Evolutionary conservation across 805 yeast species (phyloP), one percentile per base, ranked within the genome.

Genomic region (Candida pseudofarinosa): DNA sequence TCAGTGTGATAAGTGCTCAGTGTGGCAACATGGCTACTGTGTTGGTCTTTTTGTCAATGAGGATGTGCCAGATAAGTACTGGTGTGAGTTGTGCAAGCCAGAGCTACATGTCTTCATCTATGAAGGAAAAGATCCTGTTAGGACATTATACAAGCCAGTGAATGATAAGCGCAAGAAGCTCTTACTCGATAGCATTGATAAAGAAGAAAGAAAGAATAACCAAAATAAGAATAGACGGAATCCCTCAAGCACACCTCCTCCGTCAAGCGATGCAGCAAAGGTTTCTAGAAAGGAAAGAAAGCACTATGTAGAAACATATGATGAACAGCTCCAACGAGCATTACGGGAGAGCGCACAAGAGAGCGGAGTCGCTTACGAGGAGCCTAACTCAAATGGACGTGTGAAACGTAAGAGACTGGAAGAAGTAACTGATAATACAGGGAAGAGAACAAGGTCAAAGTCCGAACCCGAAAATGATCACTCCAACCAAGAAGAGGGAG

Each of bases 1-100:
- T 51, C 93, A 85, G 56, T 85, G 95, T 73, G 99, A 93, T 56
- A 75, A 77, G 48, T 91, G 99, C 67, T 81, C 87, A 15, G 96
- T 85, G 5, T 91, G 99, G 99, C 99, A 91, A 63, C 99, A 91
- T 61, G 98, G 97, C 1, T 88, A 74, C 65, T 91, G 99, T 69
- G 97, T 91, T 31, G 95, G 97, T 1, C 80, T 91, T 44, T 72
- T 73, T 42, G 80, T 79, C 39, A 88, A 82, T 47, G 80, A 77
- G 12, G 83, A 79, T 39, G 87, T 88, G 1, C 97, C 97, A 3
- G 97, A 91, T 44, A 87, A 87, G 62, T 91, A 93, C 63, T 88
- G 90, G 87, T 91, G 99, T 71, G 99, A 91, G 60, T 64, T 67
- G 50, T 91, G 99, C 67, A 79, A 82, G 49, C 97, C 97, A 0